phyloP scores from a whole-genome alignment of 2,329 filamentous ascomycete genomes.

The Fusarium ambrosium region DNA sequence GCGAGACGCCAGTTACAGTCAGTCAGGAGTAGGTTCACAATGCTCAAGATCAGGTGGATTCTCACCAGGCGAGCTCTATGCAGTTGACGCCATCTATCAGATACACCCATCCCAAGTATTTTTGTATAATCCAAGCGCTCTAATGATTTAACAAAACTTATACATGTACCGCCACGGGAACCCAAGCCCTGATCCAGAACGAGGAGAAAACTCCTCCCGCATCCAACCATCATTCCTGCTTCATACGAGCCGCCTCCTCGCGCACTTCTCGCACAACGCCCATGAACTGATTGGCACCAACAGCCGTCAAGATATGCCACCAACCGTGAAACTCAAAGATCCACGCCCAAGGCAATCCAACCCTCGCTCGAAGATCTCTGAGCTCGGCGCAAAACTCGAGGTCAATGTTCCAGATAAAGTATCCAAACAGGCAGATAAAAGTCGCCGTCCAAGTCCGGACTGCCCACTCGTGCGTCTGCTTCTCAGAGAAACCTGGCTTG shows the following conservation, averaged over 20 bases:
- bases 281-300: slow-evolving; percentile 63
- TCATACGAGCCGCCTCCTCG: slow-evolving; percentile 36
- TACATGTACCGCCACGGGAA: not conserved
- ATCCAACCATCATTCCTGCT: slow-evolving; percentile 27
- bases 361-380: slow-evolving; percentile 55
- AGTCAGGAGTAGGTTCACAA: not conserved
- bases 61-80: not conserved
- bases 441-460: slow-evolving; percentile 48
- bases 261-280: slow-evolving; percentile 47
- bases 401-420: slow-evolving; percentile 70
- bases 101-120: not conserved
- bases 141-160: not conserved
- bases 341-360: slow-evolving; percentile 69
- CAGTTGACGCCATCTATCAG: not conserved
- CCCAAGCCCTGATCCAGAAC: not conserved
- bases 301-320: slow-evolving; percentile 74
- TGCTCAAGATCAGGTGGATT: not conserved
- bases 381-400: slow-evolving; percentile 65
- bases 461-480: slow-evolving; percentile 45
- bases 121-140: not conserved
- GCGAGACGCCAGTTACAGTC: not conserved
- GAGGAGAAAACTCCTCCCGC: not conserved
- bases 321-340: slow-evolving; percentile 72
- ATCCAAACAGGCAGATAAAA: slow-evolving; percentile 58
- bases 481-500: slow-evolving; percentile 46